A percentile compares a stretch with the other conserved stretches of the same genome.
These are phyloP conservation scores for Candida pini DNA, from an alignment of 805 yeast species.

Conservation along the genomic window DNA sequence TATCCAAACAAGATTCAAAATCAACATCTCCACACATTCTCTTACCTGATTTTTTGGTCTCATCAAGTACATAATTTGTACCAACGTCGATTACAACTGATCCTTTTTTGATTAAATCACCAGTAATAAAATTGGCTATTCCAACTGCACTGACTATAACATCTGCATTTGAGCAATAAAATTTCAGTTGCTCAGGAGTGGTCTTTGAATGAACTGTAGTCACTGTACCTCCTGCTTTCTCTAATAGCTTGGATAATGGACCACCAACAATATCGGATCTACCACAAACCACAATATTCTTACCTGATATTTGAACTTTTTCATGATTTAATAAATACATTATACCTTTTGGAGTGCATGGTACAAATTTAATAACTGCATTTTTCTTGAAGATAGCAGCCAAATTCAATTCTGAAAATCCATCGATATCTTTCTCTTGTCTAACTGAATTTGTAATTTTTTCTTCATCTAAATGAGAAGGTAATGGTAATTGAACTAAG, in stretches of 20 bases:
- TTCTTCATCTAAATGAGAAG: slow-evolving; percentile 72
- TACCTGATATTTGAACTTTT: slow-evolving; percentile 65
- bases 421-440: slow-evolving; percentile 88
- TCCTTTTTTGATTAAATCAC: slow-evolving; percentile 81
- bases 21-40: slow-evolving; percentile 95
- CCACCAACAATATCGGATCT: slow-evolving; percentile 95
- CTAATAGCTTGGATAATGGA: slow-evolving; percentile 82
- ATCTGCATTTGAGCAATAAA: slow-evolving; percentile 62
- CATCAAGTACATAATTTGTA: slow-evolving; percentile 80
- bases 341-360: slow-evolving; percentile 95
- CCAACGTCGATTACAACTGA: slow-evolving; percentile 93
- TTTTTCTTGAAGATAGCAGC: slow-evolving; percentile 88
- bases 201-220: slow-evolving; percentile 81
- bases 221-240: slow-evolving; percentile 79
- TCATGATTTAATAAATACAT: slow-evolving; percentile 72
- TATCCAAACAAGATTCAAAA: slow-evolving; percentile 55
- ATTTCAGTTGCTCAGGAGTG: slow-evolving; percentile 46
- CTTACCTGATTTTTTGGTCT: slow-evolving; percentile 67
- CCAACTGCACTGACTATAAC: slow-evolving; percentile 92
- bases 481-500: slow-evolving; percentile 86
- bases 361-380: slow-evolving; percentile 76
- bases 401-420: slow-evolving; percentile 81
- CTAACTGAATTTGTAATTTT: slow-evolving; percentile 75
- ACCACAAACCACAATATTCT: slow-evolving; percentile 86
- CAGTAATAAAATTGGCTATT: slow-evolving; percentile 74